Evolutionary conservation across 768 basidiomycete genomes (phyloP).

Genomic region (Amanita exitialis): DNA sequence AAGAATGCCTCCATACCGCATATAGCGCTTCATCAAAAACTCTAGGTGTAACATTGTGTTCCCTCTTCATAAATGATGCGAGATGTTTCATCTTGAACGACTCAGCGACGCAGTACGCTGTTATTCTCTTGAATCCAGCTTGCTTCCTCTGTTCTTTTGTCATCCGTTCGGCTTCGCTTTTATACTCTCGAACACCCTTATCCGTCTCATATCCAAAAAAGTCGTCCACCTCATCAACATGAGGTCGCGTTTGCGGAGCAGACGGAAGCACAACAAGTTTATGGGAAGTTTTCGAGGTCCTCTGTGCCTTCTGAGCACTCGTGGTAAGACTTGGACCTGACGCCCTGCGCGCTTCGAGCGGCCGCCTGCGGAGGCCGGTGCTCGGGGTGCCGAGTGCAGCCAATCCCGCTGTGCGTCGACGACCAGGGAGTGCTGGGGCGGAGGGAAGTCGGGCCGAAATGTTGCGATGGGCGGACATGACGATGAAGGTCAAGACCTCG

Average conservation of each 20-base stretch:
- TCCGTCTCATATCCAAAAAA: conserved; percentile 58
- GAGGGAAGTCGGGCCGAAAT: conserved; percentile 16
- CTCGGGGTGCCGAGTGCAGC: conserved; percentile 17
- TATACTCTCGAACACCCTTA: conserved; percentile 61
- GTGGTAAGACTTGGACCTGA: conserved; percentile 5
- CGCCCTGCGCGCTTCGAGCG: conserved; percentile 4
- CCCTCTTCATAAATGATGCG: conserved; percentile 80
- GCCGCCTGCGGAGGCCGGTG: conserved; percentile 10
- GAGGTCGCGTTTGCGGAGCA: conserved; percentile 78
- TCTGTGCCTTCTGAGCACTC: conserved; percentile 24
- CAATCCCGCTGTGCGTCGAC: conserved; percentile 20
- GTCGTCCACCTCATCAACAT: conserved; percentile 38
- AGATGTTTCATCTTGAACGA: conserved; percentile 77
- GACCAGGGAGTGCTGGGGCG: conserved; percentile 17
- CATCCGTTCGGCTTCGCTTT: conserved; percentile 86
- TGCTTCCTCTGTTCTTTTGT: conserved; percentile 74
- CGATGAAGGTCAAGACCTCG: background rate
- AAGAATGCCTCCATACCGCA: conserved; percentile 38
- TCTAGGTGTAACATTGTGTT: conserved; percentile 82
- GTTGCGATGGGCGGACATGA: conserved; percentile 11
- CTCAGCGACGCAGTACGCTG: conserved; percentile 86
- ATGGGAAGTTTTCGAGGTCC: conserved; percentile 86
- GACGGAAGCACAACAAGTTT: conserved; percentile 87
- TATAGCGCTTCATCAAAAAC: conserved; percentile 93
- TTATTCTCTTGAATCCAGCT: conserved; percentile 72